phyloP scores from a whole-genome alignment of 2,329 filamentous ascomycete species.

The Colletotrichum camelliae region DNA sequence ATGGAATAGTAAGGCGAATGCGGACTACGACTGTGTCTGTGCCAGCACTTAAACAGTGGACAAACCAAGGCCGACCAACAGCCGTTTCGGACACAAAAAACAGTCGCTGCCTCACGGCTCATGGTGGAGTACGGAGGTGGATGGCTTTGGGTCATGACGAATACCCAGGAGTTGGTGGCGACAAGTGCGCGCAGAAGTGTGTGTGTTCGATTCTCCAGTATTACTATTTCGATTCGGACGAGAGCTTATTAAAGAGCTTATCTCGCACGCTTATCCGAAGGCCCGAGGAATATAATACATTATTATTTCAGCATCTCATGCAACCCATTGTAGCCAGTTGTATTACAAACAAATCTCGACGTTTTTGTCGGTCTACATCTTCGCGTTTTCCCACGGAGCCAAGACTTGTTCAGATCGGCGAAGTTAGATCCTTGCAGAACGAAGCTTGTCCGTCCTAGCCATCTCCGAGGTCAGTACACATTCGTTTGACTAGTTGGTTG shows the following conservation, averaged over 20 bases:
- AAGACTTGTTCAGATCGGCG: not conserved
- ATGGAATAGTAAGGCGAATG: not conserved
- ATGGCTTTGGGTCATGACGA: rapidly evolving
- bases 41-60: not conserved
- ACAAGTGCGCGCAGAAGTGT: not conserved
- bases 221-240: too few relatives aligned
- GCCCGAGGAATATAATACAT: too few relatives aligned
- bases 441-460: not conserved
- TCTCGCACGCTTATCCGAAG: too few relatives aligned
- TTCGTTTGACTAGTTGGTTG: not conserved
- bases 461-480: not conserved
- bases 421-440: not conserved
- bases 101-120: not conserved
- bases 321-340: too few relatives aligned
- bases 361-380: too few relatives aligned
- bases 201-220: not conserved
- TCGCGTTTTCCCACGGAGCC: too few relatives aligned
- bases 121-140: rapidly evolving
- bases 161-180: not conserved
- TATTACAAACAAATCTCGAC: too few relatives aligned
- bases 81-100: not conserved
- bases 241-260: too few relatives aligned
- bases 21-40: not conserved
- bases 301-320: too few relatives aligned
- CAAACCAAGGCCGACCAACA: not conserved